These are phyloP conservation scores for Gonapodya prolifera DNA, from an alignment of 192 early-diverging fungal genomes.

Conservation along the genomic window DNA sequence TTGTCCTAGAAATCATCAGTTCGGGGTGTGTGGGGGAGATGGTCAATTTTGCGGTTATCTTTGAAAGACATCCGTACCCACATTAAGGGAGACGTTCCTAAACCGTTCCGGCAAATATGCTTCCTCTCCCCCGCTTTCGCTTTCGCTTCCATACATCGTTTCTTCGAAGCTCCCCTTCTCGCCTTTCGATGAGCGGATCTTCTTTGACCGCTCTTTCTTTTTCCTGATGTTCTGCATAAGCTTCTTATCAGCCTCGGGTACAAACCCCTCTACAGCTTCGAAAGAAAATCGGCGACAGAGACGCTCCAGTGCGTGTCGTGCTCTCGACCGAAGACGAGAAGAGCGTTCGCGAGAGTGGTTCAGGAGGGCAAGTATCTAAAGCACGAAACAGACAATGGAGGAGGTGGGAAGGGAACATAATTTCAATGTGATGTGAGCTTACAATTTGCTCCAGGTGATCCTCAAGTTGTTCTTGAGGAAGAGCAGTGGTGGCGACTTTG, in stretches of 20 bases:
- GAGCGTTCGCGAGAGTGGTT: constrained; percentile 77
- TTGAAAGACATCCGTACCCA: not conserved
- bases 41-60: not conserved
- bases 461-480: constrained; percentile 58
- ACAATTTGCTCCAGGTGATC: constrained; percentile 64
- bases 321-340: constrained; percentile 78
- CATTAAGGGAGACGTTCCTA: constrained; percentile 10
- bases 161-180: constrained; percentile 64
- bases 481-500: constrained; percentile 73
- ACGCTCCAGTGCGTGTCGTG: constrained; percentile 85
- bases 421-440: not conserved
- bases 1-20: not conserved
- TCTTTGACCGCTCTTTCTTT: constrained; percentile 71
- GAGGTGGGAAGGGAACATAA: constrained; percentile 1
- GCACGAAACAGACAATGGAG: constrained; percentile 10
- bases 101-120: constrained; percentile 35
- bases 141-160: constrained; percentile 82
- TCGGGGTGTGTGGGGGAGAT: not conserved
- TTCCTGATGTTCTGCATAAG: constrained; percentile 87
- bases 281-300: constrained; percentile 73
- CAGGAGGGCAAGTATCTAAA: constrained; percentile 43
- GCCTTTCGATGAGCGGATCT: constrained; percentile 17
- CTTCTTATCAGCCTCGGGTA: constrained; percentile 79
- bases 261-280: constrained; percentile 62
- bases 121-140: constrained; percentile 38